Conservation (phyloP, 352 stramenopile genomes). For the Vaucheria bursata region DNA sequence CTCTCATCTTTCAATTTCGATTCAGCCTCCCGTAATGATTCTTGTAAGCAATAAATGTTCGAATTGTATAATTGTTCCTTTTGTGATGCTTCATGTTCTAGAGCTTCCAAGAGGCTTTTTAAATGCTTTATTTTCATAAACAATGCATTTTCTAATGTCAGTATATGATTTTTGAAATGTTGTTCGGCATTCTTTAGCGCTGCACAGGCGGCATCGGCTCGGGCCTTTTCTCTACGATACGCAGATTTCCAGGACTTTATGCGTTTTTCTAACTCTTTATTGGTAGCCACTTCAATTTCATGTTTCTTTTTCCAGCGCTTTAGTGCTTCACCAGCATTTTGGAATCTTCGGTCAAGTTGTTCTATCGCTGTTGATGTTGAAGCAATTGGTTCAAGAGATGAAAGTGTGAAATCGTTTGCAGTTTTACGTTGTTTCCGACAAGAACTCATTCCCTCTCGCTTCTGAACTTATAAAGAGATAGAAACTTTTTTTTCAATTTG, state of each 20-base stretch:
- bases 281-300: constrained; percentile 1
- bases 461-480: too few species aligned
- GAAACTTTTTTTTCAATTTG: too few species aligned
- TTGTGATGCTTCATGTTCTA: not conserved
- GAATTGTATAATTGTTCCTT: not conserved
- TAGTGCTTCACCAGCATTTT: not conserved
- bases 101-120: not conserved
- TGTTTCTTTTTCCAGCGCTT: not conserved
- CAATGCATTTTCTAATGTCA: not conserved
- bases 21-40: not conserved
- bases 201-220: not conserved
- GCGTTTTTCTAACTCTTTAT: not conserved
- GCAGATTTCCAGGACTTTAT: not conserved
- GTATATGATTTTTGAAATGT: not conserved
- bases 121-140: not conserved
- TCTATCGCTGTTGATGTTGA: too few species aligned
- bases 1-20: not conserved
- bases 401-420: too few species aligned
- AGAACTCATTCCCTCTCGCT: too few species aligned
- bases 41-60: not conserved
- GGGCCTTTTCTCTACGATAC: not conserved
- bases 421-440: too few species aligned
- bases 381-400: too few species aligned
- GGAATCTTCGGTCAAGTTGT: not conserved
- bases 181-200: not conserved